phyloP scores from a whole-genome alignment of 2,329 filamentous ascomycete species.

The Trichoderma pleuroti region DNA sequence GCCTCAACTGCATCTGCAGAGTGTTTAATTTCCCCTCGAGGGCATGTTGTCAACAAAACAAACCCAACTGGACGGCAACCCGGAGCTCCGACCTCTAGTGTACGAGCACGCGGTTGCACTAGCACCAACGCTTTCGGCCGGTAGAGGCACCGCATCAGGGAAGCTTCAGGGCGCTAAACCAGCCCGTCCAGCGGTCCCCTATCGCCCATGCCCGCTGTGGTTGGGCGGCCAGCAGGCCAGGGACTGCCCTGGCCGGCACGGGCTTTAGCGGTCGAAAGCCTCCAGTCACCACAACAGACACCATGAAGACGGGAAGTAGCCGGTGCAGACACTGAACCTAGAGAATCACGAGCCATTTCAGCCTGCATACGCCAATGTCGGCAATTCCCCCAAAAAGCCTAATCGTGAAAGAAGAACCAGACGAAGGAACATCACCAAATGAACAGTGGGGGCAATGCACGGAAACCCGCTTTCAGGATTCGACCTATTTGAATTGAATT shows the following conservation, averaged over 20 bases:
- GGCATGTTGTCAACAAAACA: background rate
- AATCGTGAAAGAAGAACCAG: background rate
- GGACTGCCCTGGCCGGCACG: background rate
- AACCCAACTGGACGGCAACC: background rate
- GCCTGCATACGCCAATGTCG: background rate
- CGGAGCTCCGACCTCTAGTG: background rate
- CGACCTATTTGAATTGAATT: background rate
- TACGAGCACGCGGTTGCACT: background rate
- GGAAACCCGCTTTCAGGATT: background rate
- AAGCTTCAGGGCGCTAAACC: conserved; percentile 2
- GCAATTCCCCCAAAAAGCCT: background rate
- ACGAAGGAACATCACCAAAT: background rate
- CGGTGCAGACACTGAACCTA: background rate
- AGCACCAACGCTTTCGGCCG: background rate
- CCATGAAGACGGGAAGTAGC: background rate
- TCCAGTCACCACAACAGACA: background rate
- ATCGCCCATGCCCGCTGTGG: background rate
- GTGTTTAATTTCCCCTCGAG: background rate
- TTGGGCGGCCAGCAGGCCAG: background rate
- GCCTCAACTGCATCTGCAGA: background rate
- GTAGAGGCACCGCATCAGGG: conserved; percentile 1
- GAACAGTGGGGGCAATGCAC: background rate
- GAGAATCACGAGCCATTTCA: background rate
- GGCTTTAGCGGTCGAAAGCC: background rate
- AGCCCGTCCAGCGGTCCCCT: background rate